Evolutionary conservation across 2,329 filamentous ascomycete genomes (phyloP).

Genomic region (Arachnomyces sp.): DNA sequence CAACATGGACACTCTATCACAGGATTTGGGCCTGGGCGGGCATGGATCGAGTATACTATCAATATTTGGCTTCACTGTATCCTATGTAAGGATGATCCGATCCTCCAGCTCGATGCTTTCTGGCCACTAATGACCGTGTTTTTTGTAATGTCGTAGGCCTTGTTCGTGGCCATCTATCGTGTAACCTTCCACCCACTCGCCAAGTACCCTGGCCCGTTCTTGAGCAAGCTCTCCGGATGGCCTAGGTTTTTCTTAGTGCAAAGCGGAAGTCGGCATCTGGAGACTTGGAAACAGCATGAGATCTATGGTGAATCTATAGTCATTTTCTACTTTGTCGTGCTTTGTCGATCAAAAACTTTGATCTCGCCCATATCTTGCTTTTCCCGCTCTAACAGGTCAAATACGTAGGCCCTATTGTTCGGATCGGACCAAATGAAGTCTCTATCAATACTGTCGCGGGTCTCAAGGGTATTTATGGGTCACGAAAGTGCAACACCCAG

Average conservation of each 20-base stretch:
- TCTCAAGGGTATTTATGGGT: constrained; percentile 48
- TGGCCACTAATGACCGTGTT: too few species aligned
- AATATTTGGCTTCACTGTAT: too few species aligned
- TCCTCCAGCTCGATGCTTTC: too few species aligned
- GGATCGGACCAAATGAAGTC: constrained; percentile 68
- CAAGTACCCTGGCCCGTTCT: constrained; percentile 13
- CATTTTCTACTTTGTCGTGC: neutral
- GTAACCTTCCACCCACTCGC: constrained; percentile 7
- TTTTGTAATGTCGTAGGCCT: too few species aligned
- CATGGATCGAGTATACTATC: too few species aligned
- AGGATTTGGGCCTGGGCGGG: too few species aligned
- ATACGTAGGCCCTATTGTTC: constrained; percentile 47
- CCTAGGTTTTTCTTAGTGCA: constrained; percentile 3
- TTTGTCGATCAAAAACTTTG: neutral
- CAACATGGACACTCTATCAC: too few species aligned
- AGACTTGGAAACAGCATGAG: constrained; percentile 10
- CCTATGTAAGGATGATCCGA: too few species aligned
- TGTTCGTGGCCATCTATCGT: constrained; percentile 6
- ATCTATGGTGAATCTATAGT: constrained; percentile 25
- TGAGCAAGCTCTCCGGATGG: constrained; percentile 8
- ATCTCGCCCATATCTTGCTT: neutral
- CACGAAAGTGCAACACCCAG: constrained; percentile 15
- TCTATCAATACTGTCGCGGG: constrained; percentile 67
- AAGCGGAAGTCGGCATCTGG: constrained; percentile 11
- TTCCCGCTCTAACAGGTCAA: neutral